A percentile compares a stretch with the other conserved stretches of the same genome.
These are phyloP conservation scores for Candolleomyces aberdarensis DNA, from an alignment of 768 basidiomycete genomes.

Conservation along the genomic window DNA sequence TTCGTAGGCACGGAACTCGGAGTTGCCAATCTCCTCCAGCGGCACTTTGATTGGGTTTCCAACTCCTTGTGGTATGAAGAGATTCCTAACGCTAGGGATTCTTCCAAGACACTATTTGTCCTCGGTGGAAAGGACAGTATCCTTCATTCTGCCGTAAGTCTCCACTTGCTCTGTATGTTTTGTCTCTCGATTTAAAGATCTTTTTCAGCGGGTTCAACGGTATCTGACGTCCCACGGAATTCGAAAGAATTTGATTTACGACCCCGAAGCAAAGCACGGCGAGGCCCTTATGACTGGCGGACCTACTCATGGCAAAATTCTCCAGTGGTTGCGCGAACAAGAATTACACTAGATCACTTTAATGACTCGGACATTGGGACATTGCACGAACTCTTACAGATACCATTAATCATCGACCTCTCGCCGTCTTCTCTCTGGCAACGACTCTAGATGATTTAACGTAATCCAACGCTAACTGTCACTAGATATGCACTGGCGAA, in stretches of 20 bases:
- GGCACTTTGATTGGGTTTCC: constrained; percentile 82
- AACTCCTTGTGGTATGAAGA: constrained; percentile 92
- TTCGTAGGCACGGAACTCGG: constrained; percentile 89
- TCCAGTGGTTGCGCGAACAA: constrained; percentile 54
- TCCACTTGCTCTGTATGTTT: not conserved
- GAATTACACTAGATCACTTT: not conserved
- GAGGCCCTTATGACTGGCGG: constrained; percentile 53
- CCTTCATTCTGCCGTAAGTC: constrained; percentile 62
- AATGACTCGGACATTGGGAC: not conserved
- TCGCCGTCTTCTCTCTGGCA: too few species aligned
- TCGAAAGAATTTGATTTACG: constrained; percentile 60
- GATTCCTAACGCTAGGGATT: constrained; percentile 75
- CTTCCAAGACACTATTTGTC: constrained; percentile 64
- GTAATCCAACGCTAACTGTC: too few species aligned
- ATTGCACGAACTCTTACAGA: not conserved
- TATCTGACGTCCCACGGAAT: constrained; percentile 79
- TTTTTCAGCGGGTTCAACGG: constrained; percentile 57
- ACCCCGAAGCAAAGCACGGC: constrained; percentile 62
- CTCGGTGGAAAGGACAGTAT: constrained; percentile 85
- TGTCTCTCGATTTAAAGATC: not conserved
- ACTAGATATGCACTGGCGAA: too few species aligned
- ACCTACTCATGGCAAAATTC: constrained; percentile 51
- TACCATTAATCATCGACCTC: not conserved
- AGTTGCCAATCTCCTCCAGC: constrained; percentile 78
- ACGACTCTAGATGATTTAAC: too few species aligned